Conservation (phyloP, 108 stramenopile genomes). For the Discostella pseudostelligera region DNA sequence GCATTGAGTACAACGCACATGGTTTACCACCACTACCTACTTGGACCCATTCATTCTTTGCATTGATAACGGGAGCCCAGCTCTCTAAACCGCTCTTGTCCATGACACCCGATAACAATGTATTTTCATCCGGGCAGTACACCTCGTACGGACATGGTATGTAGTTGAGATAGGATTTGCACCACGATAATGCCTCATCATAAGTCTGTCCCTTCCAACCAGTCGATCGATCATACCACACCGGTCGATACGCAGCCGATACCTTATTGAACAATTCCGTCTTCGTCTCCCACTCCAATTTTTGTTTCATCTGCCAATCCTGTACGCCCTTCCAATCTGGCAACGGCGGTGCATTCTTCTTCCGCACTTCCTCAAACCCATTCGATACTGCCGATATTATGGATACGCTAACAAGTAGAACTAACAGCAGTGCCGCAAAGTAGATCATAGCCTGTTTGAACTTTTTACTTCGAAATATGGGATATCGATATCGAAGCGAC, state of each 20-base stretch:
- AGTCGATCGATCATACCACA: conserved; percentile 33
- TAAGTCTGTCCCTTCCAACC: conserved; percentile 33
- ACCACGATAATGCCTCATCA: conserved; percentile 19
- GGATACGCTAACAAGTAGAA: conserved; percentile 17
- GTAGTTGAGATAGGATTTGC: conserved; percentile 14
- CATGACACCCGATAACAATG: conserved; percentile 21
- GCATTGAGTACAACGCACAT: conserved; percentile 34
- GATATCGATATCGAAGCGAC: conserved; percentile 9
- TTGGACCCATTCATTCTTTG: conserved; percentile 44
- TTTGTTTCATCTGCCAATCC: conserved; percentile 27
- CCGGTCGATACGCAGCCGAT: conserved; percentile 29
- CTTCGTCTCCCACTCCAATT: conserved; percentile 38
- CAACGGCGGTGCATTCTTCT: conserved; percentile 19
- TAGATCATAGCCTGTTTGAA: conserved; percentile 18
- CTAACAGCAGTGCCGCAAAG: conserved; percentile 2
- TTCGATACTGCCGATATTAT: conserved; percentile 31
- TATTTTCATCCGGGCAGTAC: conserved; percentile 25
- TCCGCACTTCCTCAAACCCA: conserved; percentile 31
- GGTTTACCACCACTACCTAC: conserved; percentile 19
- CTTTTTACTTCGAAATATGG: conserved; percentile 28
- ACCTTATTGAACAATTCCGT: conserved; percentile 26
- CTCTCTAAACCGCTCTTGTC: conserved; percentile 36
- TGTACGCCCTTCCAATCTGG: conserved; percentile 37
- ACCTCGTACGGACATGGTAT: conserved; percentile 35
- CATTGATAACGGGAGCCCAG: conserved; percentile 38